Evolutionary conservation across 2,329 filamentous ascomycete species (phyloP), one percentile per base, ranked within the genome.

Genomic region (Penicillium sp.): DNA sequence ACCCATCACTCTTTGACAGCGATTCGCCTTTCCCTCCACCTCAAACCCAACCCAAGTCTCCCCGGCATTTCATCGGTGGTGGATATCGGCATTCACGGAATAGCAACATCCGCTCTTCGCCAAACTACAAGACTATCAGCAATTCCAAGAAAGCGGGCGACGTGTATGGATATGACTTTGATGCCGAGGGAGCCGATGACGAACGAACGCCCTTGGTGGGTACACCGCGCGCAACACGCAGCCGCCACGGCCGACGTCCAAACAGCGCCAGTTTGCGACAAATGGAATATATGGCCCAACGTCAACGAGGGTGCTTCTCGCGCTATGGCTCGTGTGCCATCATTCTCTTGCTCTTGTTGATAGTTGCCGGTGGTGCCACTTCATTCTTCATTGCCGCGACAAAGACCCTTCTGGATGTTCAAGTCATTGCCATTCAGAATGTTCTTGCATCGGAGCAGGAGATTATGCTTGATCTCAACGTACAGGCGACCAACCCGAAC

Each of bases 361-460:
- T 95, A 11, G 79, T 96, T 28, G 78, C 94, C 33, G 83, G 88
- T n/a, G 87, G 87, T 28, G 85, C 87, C 7, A 83, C 93, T 25
- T 87, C 85, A 15, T 93, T 97, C 64, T 82, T 96, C 67, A 85
- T 96, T 66, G 87, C 89, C 31, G 91, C 90, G 14, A 94, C 90
- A 19, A 89, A 94, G 59, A 87, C 90, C 5, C 77, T 98, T 33
- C 78, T 80, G 17, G 81, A 86, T 49, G 86, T 97, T 43, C 75
- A 84, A 49, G 80, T 97, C 30, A 73, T 84, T 39, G 83, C 84
- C 48, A 88, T 98, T 51, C 81, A 85, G 55, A 94, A 95, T 52
- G 88, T 98, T 16, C 78, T 97, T 33, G 90, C 90, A 2, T 95
- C 87, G 55, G 87, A 95, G 64, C 87, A 95, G 63, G 90, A 97